Base-by-base conservation (phyloP, 1,284 basidiomycete genomes). In the Tranzscheliella williamsii region DNA sequence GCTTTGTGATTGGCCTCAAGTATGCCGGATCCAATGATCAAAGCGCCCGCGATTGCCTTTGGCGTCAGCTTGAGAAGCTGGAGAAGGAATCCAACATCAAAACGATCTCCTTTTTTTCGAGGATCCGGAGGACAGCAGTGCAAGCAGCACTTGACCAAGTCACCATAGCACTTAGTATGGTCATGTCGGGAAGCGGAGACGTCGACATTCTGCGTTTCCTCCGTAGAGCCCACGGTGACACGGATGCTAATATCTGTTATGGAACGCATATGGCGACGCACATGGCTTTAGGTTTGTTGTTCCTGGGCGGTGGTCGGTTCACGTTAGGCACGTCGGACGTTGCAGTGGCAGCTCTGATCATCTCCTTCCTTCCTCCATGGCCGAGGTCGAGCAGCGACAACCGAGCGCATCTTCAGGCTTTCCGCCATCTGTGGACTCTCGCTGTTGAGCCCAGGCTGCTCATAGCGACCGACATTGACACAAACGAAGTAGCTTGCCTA, bases 181-280 rank as follows among this genome's bases (percentile, higher is more conserved):
- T 97, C 39, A 91, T 97, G 88, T 90, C 92, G 0, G 95, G 95
- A 3, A 95, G 91, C 0, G 95, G 95, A 11, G 91, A 98, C 76
- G 85, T 97, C 34, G 88, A 88, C 40, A 87, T 90, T 55, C 82
- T 98, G 21, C 85, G 91, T 23, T 84, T 91, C n/a, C 82, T 97
- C 12, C 85, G 95, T 20, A 86, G 89, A 70, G 86, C 89, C 4
- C 96, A 93, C 73, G 93, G 91, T n/a, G 87, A 90, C 81, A 87
- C 89, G 72, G 86, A 62, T 8, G 35, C 50, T 23, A 47, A 57
- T 15, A 45, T 24, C 3, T 42, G 87, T 50, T 98, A 95, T 71
- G 92, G 92, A 1, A 86, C 87, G 12, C 91, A 97, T 72, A 87
- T 91, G 77, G 88, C 92, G 9, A 90, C 87, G 3, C 91, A 96